These are phyloP conservation scores for Arachnomyces sp. DNA, from an alignment of 2,329 filamentous ascomycete species.

Conservation along the genomic window DNA sequence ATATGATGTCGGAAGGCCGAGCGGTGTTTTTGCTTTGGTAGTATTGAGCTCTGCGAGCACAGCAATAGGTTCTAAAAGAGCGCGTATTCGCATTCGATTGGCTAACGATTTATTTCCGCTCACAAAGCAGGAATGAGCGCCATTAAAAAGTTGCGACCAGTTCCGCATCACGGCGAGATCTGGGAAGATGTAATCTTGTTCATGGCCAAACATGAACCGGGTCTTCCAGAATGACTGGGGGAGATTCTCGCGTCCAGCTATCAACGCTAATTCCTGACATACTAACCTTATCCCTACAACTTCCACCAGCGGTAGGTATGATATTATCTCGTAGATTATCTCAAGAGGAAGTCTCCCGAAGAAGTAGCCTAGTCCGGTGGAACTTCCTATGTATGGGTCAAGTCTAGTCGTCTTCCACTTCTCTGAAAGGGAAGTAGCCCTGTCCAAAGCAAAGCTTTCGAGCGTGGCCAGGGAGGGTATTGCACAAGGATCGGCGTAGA, in stretches of 20 bases:
- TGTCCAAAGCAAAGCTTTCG: background rate
- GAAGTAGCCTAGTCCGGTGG: too few relatives aligned
- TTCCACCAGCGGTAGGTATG: slow-evolving; percentile 2
- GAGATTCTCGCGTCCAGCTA: slow-evolving; percentile 1
- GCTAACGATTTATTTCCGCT: background rate
- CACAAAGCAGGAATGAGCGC: background rate
- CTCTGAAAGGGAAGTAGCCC: background rate
- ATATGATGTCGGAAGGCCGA: background rate
- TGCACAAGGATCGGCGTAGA: background rate
- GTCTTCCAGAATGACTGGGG: slow-evolving; percentile 7
- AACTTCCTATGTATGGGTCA: background rate
- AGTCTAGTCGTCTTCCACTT: background rate
- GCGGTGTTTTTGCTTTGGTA: background rate
- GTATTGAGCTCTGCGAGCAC: background rate
- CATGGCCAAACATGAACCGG: slow-evolving; percentile 6
- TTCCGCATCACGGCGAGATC: background rate
- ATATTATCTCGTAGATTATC: background rate
- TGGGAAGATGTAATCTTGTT: slow-evolving; percentile 4
- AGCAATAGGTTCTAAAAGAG: slow-evolving; percentile 4
- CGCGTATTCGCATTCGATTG: slow-evolving; percentile 3
- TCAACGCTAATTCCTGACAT: background rate
- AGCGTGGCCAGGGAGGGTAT: background rate
- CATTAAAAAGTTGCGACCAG: slow-evolving; percentile 5
- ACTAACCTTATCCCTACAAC: background rate
- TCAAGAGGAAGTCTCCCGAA: background rate